Evolutionary conservation across 73 alveolate species (phyloP), one percentile per base, ranked within the genome.

Genomic region (Paramecium biaurelia): DNA sequence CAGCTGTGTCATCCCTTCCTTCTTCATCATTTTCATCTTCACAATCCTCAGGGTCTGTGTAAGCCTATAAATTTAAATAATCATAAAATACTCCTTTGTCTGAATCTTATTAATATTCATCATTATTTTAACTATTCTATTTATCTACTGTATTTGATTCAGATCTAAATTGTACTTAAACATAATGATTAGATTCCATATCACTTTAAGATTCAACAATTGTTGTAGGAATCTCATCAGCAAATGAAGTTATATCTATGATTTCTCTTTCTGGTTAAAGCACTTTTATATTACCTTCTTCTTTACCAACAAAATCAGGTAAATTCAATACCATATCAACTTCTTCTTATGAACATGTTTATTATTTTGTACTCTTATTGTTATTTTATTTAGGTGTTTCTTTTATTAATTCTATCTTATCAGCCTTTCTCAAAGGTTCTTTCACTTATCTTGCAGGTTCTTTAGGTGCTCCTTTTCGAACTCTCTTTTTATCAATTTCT

Each of bases 381-480:
- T 89, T 15, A 20, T 42, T 68, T 34, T 37, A 53, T 47, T 86
- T 76, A 30, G 43, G 24, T 23, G 28, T 63, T 15, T 53, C 68
- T 18, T 53, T 53, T 3, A 4, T 23, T 63, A 4, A 12, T 1
- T 63, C 84, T 12, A 63, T 26, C 28, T 63, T 26, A 10, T 63
- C 84, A 24, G 24, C 26, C 26, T 63, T 63, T 26, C 45, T 63
- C 9, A 63, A 14, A 63, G 84, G 84, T 32, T 63, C 84, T n/a
- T 63, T 63, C 5, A 85, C 89, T 41, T 70, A 24, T 5, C 87
- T 70, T 14, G 88, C 90, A 18, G 34, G 32, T 45, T 82, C 94
- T 26, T 57, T 24, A 0, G 94, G 94, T 7, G 94, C 94, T 45
- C 94, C 94, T 49, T 89, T 89, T 70, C 94, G 21, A 28, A 89